A percentile compares a stretch with the other conserved stretches of the same genome.
Evolutionary conservation across 257 asterid species (phyloP).

Genomic region (Lantana camara): DNA sequence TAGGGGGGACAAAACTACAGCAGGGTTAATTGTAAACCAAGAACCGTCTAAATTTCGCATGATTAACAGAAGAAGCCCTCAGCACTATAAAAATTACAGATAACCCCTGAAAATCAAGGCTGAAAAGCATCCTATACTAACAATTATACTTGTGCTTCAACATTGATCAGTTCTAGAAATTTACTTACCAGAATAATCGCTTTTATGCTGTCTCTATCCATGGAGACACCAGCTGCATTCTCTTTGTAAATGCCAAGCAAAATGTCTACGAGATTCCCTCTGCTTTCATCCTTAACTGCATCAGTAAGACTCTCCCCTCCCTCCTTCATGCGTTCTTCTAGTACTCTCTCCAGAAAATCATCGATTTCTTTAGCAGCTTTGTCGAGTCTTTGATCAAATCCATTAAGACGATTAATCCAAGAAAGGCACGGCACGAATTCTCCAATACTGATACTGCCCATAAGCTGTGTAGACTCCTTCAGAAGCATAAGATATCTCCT

Average conservation of each 20-base stretch:
- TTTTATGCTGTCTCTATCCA: slow-evolving; percentile 41
- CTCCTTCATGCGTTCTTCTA: slow-evolving; percentile 33
- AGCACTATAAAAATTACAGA: no score
- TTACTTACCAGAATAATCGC: slow-evolving; percentile 42
- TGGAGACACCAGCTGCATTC: slow-evolving; percentile 12
- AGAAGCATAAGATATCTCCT: slow-evolving; percentile 31
- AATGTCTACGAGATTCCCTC: slow-evolving; percentile 39
- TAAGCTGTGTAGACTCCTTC: slow-evolving; percentile 25
- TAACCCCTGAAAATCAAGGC: no score
- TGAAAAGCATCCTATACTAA: no score
- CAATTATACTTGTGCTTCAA: no score
- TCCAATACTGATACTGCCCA: slow-evolving; percentile 44
- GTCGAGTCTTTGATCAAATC: slow-evolving; percentile 37
- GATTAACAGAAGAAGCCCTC: no score
- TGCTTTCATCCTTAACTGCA: not conserved
- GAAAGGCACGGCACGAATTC: slow-evolving; percentile 51
- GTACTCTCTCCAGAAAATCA: slow-evolving; percentile 41
- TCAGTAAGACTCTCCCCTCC: not conserved
- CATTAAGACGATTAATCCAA: slow-evolving; percentile 49
- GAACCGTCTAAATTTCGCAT: not conserved
- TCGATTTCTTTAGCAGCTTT: slow-evolving; percentile 42
- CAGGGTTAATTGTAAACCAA: not conserved
- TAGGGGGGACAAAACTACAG: no score
- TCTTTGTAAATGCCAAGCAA: slow-evolving; percentile 37
- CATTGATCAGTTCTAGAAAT: not conserved